Evolutionary conservation across 805 yeast genomes (phyloP).

Genomic region (Candida succiphila): DNA sequence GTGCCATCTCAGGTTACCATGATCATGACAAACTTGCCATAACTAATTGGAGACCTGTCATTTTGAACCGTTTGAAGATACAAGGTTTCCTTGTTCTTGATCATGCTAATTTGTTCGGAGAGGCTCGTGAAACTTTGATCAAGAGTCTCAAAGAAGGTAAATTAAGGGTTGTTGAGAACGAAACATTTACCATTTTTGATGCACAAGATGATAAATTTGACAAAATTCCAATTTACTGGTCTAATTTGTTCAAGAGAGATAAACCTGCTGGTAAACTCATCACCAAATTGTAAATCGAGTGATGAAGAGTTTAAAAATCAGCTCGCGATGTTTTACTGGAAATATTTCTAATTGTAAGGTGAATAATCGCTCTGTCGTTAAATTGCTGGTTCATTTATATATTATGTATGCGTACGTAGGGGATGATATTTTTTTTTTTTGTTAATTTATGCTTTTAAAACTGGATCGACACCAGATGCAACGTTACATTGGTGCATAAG

Average conservation of each 20-base stretch:
- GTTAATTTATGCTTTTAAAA: background rate
- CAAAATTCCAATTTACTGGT: slow-evolving; percentile 38
- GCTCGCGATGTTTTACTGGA: too few relatives aligned
- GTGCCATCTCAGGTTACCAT: slow-evolving; percentile 52
- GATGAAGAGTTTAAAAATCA: background rate
- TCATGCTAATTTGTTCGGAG: slow-evolving; percentile 24
- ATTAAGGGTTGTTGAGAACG: slow-evolving; percentile 23
- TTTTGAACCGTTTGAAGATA: slow-evolving; percentile 39
- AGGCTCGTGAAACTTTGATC: slow-evolving; percentile 26
- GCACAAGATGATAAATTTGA: slow-evolving; percentile 30
- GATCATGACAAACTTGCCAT: slow-evolving; percentile 26
- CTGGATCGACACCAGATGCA: slow-evolving; percentile 74
- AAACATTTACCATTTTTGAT: slow-evolving; percentile 28
- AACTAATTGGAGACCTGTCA: slow-evolving; percentile 31
- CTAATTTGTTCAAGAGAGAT: slow-evolving; percentile 30
- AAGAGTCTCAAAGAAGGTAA: slow-evolving; percentile 30
- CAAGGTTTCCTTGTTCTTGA: slow-evolving; percentile 47
- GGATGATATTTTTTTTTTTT: background rate
- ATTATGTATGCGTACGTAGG: background rate
- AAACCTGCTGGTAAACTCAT: slow-evolving; percentile 42
- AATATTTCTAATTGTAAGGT: too few relatives aligned
- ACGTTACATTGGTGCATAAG: slow-evolving; percentile 92
- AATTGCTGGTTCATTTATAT: too few relatives aligned
- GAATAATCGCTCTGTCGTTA: too few relatives aligned
- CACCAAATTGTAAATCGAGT: slow-evolving; percentile 26